Evolutionary conservation across 2,329 filamentous ascomycete species (phyloP).

Genomic region (Colletotrichum musicola): DNA sequence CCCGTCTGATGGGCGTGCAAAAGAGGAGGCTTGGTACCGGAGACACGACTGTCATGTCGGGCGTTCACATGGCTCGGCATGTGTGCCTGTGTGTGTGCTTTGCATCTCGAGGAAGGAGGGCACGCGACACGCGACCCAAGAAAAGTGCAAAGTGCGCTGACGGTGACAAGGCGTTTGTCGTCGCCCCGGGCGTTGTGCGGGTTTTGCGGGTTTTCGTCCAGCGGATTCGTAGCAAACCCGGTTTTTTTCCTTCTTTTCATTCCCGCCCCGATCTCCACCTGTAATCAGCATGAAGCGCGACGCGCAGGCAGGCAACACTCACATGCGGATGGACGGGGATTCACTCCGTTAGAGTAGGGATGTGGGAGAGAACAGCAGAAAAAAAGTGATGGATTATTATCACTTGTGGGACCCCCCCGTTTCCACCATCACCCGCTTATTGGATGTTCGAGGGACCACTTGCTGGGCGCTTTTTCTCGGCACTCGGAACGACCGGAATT

Average conservation of each 20-base stretch:
- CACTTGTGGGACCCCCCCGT: slow-evolving; percentile 14
- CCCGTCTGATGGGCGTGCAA: slow-evolving; percentile 23
- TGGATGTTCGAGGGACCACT: slow-evolving; percentile 1
- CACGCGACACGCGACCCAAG: slow-evolving; percentile 22
- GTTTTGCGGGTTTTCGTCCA: no score
- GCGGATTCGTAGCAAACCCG: background rate
- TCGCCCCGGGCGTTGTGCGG: background rate
- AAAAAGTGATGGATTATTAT: background rate
- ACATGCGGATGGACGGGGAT: no score
- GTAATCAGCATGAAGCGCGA: slow-evolving; percentile 14
- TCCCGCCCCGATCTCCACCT: slow-evolving; percentile 10
- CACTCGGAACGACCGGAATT: slow-evolving; percentile 35
- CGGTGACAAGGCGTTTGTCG: background rate
- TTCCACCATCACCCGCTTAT: slow-evolving; percentile 8
- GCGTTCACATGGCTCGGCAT: slow-evolving; percentile 16
- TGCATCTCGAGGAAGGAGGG: slow-evolving; percentile 17
- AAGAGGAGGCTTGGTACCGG: slow-evolving; percentile 26
- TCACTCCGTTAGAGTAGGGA: no score
- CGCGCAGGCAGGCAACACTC: no score
- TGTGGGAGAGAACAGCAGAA: background rate
- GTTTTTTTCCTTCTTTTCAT: slow-evolving; percentile 4
- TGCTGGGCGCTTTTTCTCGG: slow-evolving; percentile 17
- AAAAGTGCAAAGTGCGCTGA: background rate
- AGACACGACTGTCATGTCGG: slow-evolving; percentile 34
- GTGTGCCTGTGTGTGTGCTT: no score